phyloP scores from a whole-genome alignment of 148 eudicot genomes.

The Vaccinium corymbosum region DNA sequence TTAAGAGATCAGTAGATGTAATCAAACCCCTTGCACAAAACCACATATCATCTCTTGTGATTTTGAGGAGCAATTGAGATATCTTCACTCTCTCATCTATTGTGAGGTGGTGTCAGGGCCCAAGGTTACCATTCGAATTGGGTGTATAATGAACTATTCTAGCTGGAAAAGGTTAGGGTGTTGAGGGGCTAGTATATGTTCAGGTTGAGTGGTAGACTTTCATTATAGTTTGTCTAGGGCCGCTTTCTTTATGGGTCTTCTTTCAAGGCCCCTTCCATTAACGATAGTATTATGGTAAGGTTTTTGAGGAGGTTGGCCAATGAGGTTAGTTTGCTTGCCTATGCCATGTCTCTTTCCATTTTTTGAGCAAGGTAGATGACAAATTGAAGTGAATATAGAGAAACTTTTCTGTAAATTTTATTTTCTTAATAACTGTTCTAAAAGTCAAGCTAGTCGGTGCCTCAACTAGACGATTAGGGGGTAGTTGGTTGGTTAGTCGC shows the following conservation, averaged over 20 bases:
- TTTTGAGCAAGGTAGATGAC: background rate
- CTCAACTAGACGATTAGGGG: no score
- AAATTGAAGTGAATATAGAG: background rate
- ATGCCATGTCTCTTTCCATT: background rate
- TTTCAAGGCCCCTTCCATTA: background rate
- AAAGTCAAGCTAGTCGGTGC: no score
- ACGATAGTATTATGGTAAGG: background rate
- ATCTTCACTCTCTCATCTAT: background rate
- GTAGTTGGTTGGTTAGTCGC: no score
- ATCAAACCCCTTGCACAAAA: background rate
- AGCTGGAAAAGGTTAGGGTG: background rate
- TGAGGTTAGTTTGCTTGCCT: background rate
- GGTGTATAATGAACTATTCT: background rate
- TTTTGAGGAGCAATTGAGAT: slow-evolving; percentile 4
- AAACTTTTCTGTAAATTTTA: background rate
- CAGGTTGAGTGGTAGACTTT: no score
- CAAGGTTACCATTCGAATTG: background rate
- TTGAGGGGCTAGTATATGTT: background rate
- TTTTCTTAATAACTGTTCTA: no score
- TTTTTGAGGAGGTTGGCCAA: background rate
- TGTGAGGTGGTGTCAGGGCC: background rate
- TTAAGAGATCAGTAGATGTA: background rate
- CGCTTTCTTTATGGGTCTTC: background rate
- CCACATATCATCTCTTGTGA: background rate
- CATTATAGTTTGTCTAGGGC: background rate